Conservation (phyloP, 1,284 basidiomycete genomes). For the Leccinum ponderosum region DNA sequence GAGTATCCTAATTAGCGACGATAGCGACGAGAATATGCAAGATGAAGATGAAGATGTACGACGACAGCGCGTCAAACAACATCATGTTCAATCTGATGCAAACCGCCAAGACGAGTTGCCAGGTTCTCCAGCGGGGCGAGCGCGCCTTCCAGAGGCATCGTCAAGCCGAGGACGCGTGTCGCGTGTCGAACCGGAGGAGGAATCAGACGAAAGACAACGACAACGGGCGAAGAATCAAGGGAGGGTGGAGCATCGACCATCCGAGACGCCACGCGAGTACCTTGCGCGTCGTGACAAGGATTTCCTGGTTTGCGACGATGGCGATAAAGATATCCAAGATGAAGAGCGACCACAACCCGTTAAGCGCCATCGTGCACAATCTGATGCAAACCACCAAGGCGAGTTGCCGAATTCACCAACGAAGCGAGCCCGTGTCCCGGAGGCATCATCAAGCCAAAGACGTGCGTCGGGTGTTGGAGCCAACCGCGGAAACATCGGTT, state of each 20-base stretch:
- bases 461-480: background rate
- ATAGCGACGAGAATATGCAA: background rate
- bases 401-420: background rate
- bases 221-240: background rate
- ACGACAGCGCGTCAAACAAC: background rate
- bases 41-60: background rate
- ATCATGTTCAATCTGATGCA: background rate
- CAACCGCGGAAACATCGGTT: background rate
- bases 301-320: background rate
- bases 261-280: background rate
- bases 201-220: background rate
- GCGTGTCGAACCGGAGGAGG: background rate
- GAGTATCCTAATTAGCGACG: background rate
- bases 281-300: background rate
- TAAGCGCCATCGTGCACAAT: conserved; percentile 18
- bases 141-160: background rate
- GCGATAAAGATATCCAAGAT: background rate
- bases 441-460: background rate
- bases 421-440: conserved; percentile 19
- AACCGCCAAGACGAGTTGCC: background rate
- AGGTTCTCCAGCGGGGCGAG: background rate
- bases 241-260: background rate
- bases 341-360: conserved; percentile 3
- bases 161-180: background rate
- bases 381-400: conserved; percentile 3